Percentiles rank a stretch among this genome's conserved stretches.
These are phyloP conservation scores for Zygotorulaspora chibaensis DNA, from an alignment of 805 yeast genomes.

Conservation along the genomic window DNA sequence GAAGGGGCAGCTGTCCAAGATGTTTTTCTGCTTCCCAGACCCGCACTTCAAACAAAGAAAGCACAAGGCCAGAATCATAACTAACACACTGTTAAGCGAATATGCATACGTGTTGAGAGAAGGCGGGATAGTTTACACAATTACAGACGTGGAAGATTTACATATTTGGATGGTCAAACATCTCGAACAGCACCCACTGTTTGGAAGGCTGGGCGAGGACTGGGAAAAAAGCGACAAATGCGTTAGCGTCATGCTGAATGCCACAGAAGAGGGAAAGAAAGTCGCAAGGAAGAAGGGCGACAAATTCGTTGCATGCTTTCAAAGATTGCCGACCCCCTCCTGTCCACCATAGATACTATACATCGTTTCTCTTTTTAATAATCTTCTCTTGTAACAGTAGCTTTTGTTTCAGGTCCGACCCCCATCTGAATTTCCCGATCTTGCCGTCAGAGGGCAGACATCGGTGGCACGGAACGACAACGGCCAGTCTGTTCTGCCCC, in stretches of 20 bases:
- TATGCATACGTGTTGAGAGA: slow-evolving; percentile 86
- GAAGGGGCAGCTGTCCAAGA: slow-evolving; percentile 77
- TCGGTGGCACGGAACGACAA: slow-evolving; percentile 44
- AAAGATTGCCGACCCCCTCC: slow-evolving; percentile 60
- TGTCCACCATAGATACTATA: slow-evolving; percentile 8
- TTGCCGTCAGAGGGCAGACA: slow-evolving; percentile 33
- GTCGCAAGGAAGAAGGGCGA: slow-evolving; percentile 85
- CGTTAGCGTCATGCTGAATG: slow-evolving; percentile 78
- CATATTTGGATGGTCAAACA: slow-evolving; percentile 97
- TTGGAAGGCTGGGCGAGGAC: slow-evolving; percentile 70
- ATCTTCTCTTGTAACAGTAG: slow-evolving; percentile 17
- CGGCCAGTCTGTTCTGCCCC: slow-evolving; percentile 38
- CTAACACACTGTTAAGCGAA: slow-evolving; percentile 82
- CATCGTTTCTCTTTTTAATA: neutral
- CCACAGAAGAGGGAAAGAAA: slow-evolving; percentile 98
- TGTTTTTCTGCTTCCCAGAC: slow-evolving; percentile 99
- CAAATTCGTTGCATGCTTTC: slow-evolving; percentile 85
- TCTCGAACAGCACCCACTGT: slow-evolving; percentile 84
- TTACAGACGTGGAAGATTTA: slow-evolving; percentile 90
- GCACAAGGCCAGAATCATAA: slow-evolving; percentile 94
- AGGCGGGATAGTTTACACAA: slow-evolving; percentile 87
- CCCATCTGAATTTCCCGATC: slow-evolving; percentile 41
- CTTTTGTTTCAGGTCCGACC: slow-evolving; percentile 32
- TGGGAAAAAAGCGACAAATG: slow-evolving; percentile 81
- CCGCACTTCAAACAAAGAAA: slow-evolving; percentile 97